Evolutionary conservation across 768 basidiomycete genomes (phyloP).

Genomic region (Leccinum aurantiacum): DNA sequence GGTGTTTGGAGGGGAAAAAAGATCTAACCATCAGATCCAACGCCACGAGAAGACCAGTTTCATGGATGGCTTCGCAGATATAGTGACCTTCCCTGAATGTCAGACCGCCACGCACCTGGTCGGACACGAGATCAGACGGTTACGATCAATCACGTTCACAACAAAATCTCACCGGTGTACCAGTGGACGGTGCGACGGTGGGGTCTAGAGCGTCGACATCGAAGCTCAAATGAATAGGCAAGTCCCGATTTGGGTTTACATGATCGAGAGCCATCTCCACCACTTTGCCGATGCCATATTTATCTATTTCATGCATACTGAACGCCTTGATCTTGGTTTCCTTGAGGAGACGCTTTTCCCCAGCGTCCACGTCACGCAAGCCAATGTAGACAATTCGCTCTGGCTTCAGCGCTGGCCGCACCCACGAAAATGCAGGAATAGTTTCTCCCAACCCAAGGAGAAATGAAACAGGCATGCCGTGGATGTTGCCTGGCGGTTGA

Average conservation of each 20-base stretch:
- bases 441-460: constrained; percentile 53
- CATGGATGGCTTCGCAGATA: constrained; percentile 88
- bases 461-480: constrained; percentile 98
- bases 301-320: constrained; percentile 89
- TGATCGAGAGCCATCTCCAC: constrained; percentile 96
- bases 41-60: constrained; percentile 90
- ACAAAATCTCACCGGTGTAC: constrained; percentile 67
- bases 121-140: neutral
- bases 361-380: constrained; percentile 87
- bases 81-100: constrained; percentile 99
- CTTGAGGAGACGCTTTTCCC: constrained; percentile 84
- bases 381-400: constrained; percentile 94
- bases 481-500: constrained; percentile 72
- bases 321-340: constrained; percentile 82
- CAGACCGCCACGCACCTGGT: constrained; percentile 86
- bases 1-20: neutral
- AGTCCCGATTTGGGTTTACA: constrained; percentile 81
- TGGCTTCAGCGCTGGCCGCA: constrained; percentile 65
- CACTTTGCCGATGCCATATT: constrained; percentile 89
- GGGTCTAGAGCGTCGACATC: constrained; percentile 97
- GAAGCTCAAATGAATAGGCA: constrained; percentile 93
- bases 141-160: neutral
- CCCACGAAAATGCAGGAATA: constrained; percentile 51
- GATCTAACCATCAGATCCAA: constrained; percentile 86
- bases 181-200: constrained; percentile 92